A percentile compares a stretch with the other conserved stretches of the same genome.
phyloP scores from a whole-genome alignment of 2,329 filamentous ascomycete genomes.

The Ophiobolus disseminans region DNA sequence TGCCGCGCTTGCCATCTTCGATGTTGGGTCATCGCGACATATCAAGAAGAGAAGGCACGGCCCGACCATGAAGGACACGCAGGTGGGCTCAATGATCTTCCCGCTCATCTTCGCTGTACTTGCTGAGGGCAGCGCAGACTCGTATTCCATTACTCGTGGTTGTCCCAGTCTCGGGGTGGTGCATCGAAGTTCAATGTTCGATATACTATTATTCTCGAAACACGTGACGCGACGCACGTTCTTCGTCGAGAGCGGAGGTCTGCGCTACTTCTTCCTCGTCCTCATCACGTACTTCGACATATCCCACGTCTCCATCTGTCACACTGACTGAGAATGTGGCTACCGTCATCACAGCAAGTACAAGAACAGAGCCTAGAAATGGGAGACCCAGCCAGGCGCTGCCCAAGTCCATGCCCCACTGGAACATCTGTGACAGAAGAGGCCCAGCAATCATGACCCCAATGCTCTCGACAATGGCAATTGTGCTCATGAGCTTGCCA shows the following conservation, averaged over 20 bases:
- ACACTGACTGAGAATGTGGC: slow-evolving; percentile 40
- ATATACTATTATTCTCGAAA: too few species aligned
- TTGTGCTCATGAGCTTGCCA: slow-evolving; percentile 58
- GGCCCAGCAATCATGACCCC: slow-evolving; percentile 58
- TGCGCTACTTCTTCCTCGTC: slow-evolving; percentile 19
- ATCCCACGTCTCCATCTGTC: slow-evolving; percentile 26
- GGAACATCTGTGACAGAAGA: slow-evolving; percentile 55
- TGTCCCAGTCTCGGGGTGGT: too few species aligned
- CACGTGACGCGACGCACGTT: slow-evolving; percentile 5
- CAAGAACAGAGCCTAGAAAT: slow-evolving; percentile 38
- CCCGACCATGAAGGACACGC: too few species aligned
- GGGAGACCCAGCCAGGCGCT: slow-evolving; percentile 58
- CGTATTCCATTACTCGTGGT: too few species aligned
- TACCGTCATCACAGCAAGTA: slow-evolving; percentile 33
- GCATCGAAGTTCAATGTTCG: too few species aligned
- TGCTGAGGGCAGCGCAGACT: not conserved
- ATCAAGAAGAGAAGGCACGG: not conserved
- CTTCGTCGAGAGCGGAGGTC: slow-evolving; percentile 19
- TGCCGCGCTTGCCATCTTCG: slow-evolving; percentile 3
- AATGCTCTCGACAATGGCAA: slow-evolving; percentile 57
- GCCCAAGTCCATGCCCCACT: slow-evolving; percentile 55
- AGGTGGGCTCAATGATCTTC: too few species aligned
- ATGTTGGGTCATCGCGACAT: not conserved
- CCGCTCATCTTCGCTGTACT: too few species aligned
- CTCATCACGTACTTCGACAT: slow-evolving; percentile 28